Conservation (phyloP, 2,329 filamentous ascomycete genomes). For the Penicillium sp. region DNA sequence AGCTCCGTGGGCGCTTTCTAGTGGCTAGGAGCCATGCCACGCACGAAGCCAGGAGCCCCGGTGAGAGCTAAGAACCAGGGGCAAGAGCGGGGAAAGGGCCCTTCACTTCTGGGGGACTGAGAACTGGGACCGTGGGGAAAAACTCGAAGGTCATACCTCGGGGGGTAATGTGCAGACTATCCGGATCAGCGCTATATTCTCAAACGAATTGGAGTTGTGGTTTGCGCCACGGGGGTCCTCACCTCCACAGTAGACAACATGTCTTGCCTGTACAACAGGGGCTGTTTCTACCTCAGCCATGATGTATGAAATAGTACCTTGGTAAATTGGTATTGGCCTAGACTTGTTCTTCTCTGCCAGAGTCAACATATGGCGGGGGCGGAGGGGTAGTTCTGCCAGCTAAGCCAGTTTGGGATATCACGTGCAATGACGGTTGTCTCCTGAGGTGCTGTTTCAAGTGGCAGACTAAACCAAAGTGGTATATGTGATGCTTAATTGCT, state of each 20-base stretch:
- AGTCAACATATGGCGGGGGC: slow-evolving; percentile 9
- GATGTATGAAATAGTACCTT: not conserved
- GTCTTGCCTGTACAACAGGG: slow-evolving; percentile 46
- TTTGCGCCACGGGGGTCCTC: slow-evolving; percentile 24
- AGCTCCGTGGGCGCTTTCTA: not conserved
- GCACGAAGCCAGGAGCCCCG: not conserved
- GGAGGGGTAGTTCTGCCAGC: slow-evolving; percentile 11
- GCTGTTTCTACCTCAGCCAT: slow-evolving; percentile 24
- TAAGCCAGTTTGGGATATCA: slow-evolving; percentile 4
- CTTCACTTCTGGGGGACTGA: not conserved
- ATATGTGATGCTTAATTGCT: not conserved
- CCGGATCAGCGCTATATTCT: slow-evolving; percentile 5
- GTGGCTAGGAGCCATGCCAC: slow-evolving; percentile 2
- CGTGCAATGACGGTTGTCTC: not conserved
- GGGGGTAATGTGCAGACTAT: slow-evolving; percentile 64
- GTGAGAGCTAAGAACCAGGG: not conserved
- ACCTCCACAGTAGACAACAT: slow-evolving; percentile 63
- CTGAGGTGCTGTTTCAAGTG: not conserved
- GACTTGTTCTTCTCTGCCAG: not conserved
- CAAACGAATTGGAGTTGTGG: not conserved
- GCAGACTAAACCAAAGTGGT: not conserved
- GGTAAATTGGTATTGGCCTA: not conserved
- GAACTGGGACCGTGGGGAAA: not conserved
- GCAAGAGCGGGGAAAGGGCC: not conserved
- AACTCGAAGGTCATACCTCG: slow-evolving; percentile 53